phyloP scores from a whole-genome alignment of 345 rosid species.

The Bruguiera parviflora region DNA sequence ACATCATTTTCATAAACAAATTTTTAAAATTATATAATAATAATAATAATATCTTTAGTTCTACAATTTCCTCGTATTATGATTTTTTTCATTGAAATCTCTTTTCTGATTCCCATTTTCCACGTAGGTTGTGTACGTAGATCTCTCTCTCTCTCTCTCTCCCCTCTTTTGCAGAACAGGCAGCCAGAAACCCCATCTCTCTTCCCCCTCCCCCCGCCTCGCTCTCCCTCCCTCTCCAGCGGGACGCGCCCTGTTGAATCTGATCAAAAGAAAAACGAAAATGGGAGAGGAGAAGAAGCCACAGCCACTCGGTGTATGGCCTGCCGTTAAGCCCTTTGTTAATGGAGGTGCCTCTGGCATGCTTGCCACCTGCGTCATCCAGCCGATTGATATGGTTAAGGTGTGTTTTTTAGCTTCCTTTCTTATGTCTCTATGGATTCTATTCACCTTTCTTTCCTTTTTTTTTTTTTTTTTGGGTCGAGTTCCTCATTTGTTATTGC shows the following conservation, averaged over 20 bases:
- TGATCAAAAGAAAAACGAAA: constrained; percentile 2
- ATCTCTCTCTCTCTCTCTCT: no score
- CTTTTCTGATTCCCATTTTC: no score
- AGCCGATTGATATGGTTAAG: constrained; percentile 98
- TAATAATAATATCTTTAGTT: no score
- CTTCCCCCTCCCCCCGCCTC: constrained; percentile 2
- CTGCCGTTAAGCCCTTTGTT: constrained; percentile 75
- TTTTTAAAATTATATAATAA: no score
- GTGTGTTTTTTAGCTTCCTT: constrained; percentile 22
- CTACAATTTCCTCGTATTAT: no score
- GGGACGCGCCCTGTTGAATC: neutral
- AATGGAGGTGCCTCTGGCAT: constrained; percentile 97
- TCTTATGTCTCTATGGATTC: neutral
- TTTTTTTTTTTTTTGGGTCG: constrained; percentile 1
- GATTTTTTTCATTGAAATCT: no score
- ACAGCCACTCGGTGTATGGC: constrained; percentile 63
- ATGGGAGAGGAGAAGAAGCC: constrained; percentile 67
- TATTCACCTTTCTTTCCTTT: neutral
- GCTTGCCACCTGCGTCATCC: constrained; percentile 99
- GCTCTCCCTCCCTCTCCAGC: neutral
- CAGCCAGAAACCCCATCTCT: neutral
- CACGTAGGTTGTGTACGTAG: no score
- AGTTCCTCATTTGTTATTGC: neutral
- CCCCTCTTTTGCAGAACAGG: no score
- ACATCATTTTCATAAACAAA: no score